These are phyloP conservation scores for Dendrothele bispora DNA, from an alignment of 768 basidiomycete species.

Conservation along the genomic window DNA sequence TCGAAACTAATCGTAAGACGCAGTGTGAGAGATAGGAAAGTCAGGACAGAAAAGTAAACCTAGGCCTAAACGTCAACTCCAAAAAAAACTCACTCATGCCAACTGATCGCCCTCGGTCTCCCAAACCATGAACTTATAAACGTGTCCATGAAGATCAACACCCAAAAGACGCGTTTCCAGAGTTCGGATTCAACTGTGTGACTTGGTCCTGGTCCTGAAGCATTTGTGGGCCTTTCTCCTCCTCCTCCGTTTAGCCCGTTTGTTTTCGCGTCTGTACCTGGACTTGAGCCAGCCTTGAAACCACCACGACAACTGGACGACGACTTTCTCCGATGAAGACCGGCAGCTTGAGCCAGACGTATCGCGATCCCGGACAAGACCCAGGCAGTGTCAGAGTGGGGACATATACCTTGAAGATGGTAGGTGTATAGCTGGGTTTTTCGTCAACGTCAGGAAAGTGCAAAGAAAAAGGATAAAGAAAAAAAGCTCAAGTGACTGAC, in stretches of 20 bases:
- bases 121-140: conserved; percentile 39
- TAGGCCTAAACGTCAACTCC: conserved; percentile 14
- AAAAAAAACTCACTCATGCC: not conserved
- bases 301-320: too few species aligned
- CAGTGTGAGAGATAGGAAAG: not conserved
- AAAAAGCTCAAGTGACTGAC: conserved; percentile 26
- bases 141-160: not conserved
- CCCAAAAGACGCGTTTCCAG: conserved; percentile 46
- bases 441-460: too few species aligned
- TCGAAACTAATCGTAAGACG: not conserved
- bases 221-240: conserved; percentile 27
- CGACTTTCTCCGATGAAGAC: conserved; percentile 2
- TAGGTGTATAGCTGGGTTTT: too few species aligned
- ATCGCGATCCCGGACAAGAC: conserved; percentile 45
- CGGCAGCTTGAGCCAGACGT: conserved; percentile 48
- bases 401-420: conserved; percentile 25
- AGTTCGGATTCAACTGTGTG: conserved; percentile 42
- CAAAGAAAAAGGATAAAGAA: not conserved
- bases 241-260: conserved; percentile 20
- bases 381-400: conserved; percentile 38
- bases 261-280: not conserved
- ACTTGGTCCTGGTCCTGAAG: conserved; percentile 10
- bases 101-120: conserved; percentile 42
- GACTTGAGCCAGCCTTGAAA: too few species aligned
- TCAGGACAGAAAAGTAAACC: too few species aligned